Base-by-base conservation (phyloP, 352 stramenopile species). In the Thalassiosira exigua region DNA sequence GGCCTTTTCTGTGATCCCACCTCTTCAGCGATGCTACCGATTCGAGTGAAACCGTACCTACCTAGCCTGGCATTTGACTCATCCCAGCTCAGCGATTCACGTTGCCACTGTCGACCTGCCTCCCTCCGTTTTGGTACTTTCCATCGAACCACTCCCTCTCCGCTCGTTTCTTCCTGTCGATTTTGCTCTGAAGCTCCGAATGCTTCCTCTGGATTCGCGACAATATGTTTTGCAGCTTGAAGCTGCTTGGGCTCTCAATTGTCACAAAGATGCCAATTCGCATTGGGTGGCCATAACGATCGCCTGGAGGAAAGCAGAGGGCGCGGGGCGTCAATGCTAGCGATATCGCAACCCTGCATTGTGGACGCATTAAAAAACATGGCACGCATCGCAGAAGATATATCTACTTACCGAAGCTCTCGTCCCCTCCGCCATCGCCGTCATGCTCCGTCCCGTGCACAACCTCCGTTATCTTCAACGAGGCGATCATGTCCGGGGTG, bases 401-500 rank as follows among this genome's bases (percentile, higher is more conserved):
- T n/a, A n/a, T n/a, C n/a, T n/a, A 57, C 58, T 27, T 64, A 68
- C 50, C 54, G 58, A 66, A 54, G 52, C 36, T 59, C 17, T 53
- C 33, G 24, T 62, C 54, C 17, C 19, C 19, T 27, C 33, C 29
- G 59, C 51, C 65, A 44, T 62, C 76, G 39, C 86, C 75, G 81
- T 84, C 70, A 58, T 64, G 69, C 30, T 75, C 62, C 11, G 70
- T 82, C n/a, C 85, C 80, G 42, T 88, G 70, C 42, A 92, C 30
- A 32, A 94, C 89, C 62, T 92, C 79, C 22, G 68, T 59, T 72
- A 94, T 89, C 53, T 86, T 78, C 27, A 94, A 65, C 4, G 82
- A 90, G 19, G 75, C 94, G 75, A 99, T 95, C 96, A 99, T 98
- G 70, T 98, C 96, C 44, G 94, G 92, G 56, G 96, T 98, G 27